Evolutionary conservation across 2,329 filamentous ascomycete species (phyloP).

Genomic region (Penicillium hordei): DNA sequence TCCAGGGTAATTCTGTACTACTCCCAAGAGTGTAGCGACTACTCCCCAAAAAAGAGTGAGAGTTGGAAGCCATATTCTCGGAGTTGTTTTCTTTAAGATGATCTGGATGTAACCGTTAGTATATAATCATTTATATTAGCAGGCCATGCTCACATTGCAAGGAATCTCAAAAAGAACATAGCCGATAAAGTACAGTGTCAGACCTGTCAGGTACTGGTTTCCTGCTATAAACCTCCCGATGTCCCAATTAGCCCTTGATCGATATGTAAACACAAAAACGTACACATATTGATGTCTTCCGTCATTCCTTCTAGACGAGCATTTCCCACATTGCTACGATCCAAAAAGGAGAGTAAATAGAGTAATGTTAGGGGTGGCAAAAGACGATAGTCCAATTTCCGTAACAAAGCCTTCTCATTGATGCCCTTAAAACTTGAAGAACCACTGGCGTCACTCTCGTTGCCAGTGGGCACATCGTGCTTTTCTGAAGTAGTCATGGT

Average conservation of each 20-base stretch:
- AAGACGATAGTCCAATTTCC: slow-evolving; percentile 47
- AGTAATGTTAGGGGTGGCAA: slow-evolving; percentile 45
- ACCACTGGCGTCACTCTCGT: neutral
- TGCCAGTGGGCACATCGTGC: neutral
- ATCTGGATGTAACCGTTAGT: slow-evolving; percentile 14
- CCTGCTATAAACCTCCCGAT: slow-evolving; percentile 19
- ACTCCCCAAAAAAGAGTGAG: slow-evolving; percentile 52
- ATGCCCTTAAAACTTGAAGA: slow-evolving; percentile 25
- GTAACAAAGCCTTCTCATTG: slow-evolving; percentile 42
- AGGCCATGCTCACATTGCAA: slow-evolving; percentile 32
- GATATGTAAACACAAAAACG: slow-evolving; percentile 3
- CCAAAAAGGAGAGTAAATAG: slow-evolving; percentile 5
- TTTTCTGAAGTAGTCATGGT: slow-evolving; percentile 6
- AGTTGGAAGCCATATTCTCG: slow-evolving; percentile 42
- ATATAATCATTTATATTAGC: neutral
- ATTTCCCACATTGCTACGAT: slow-evolving; percentile 10
- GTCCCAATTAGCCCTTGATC: slow-evolving; percentile 13
- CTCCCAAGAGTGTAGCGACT: slow-evolving; percentile 51
- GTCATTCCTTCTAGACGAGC: slow-evolving; percentile 16
- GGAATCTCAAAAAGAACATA: slow-evolving; percentile 45
- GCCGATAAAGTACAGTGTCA: slow-evolving; percentile 42
- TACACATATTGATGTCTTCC: slow-evolving; percentile 41
- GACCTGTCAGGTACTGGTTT: slow-evolving; percentile 42
- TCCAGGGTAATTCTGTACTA: slow-evolving; percentile 50
- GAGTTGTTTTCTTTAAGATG: slow-evolving; percentile 41